Conservation (phyloP, 345 rosid genomes). For the Corchorus capsularis region DNA sequence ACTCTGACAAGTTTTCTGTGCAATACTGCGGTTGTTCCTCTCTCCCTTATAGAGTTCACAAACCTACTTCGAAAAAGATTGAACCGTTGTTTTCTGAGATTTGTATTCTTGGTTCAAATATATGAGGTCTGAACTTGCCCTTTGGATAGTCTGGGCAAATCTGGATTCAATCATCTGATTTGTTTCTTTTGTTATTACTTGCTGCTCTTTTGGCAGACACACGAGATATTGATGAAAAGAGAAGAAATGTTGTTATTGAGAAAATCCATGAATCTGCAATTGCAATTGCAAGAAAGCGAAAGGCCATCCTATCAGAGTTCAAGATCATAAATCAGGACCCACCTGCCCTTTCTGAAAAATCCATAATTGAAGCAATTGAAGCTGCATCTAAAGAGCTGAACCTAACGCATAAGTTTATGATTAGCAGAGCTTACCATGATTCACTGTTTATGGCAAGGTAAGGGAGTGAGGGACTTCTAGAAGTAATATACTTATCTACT, state of each 20-base stretch:
- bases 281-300: slow-evolving; percentile 62
- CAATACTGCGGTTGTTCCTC: neutral
- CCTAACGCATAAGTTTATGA: slow-evolving; percentile 76
- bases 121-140: neutral
- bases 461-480: neutral
- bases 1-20: neutral
- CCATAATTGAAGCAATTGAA: slow-evolving; percentile 63
- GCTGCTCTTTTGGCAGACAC: slow-evolving; percentile 49
- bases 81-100: neutral
- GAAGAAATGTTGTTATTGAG: slow-evolving; percentile 77
- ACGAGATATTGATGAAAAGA: slow-evolving; percentile 79
- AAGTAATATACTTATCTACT: neutral
- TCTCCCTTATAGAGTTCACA: neutral
- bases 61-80: neutral
- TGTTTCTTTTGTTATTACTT: neutral
- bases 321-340: slow-evolving; percentile 93
- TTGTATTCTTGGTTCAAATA: neutral
- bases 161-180: slow-evolving; percentile 11
- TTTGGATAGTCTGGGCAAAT: neutral
- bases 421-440: slow-evolving; percentile 98
- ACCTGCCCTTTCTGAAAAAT: slow-evolving; percentile 75
- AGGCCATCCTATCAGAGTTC: slow-evolving; percentile 70
- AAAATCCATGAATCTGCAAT: slow-evolving; percentile 72
- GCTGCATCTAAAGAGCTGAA: slow-evolving; percentile 69
- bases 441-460: slow-evolving; percentile 98